Conservation (phyloP, 306 rosid genomes). For the Rosa rugosa region DNA sequence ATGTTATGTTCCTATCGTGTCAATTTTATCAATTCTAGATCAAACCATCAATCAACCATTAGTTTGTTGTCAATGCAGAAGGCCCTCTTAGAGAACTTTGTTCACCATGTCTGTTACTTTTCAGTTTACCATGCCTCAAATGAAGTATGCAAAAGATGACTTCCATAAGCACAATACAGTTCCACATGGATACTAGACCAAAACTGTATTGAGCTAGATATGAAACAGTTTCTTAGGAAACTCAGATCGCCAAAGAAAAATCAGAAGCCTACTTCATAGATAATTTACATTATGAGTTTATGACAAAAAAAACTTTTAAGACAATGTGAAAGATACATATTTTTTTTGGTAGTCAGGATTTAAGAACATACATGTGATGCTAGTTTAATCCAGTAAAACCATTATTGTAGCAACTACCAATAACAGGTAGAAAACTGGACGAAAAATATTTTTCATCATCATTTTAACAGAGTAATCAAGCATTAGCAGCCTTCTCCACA, state of each 20-base stretch:
- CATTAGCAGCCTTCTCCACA: slow-evolving; percentile 37
- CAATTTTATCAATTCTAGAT: too few relatives aligned
- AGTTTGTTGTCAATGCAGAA: too few relatives aligned
- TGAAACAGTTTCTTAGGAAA: neutral
- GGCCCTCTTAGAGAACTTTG: too few relatives aligned
- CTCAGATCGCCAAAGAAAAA: neutral
- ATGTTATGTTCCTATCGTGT: too few relatives aligned
- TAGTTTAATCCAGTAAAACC: slow-evolving; percentile 2
- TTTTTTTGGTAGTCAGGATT: neutral
- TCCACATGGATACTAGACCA: too few relatives aligned
- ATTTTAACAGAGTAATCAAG: slow-evolving; percentile 30
- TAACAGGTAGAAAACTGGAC: neutral
- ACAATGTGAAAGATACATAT: too few relatives aligned
- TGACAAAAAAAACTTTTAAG: too few relatives aligned
- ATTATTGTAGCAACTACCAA: slow-evolving; percentile 1
- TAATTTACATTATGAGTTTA: slow-evolving; percentile 6
- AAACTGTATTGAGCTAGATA: too few relatives aligned
- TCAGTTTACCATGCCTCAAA: neutral
- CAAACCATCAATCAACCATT: too few relatives aligned
- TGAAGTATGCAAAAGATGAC: neutral
- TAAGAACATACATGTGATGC: neutral
- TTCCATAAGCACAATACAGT: too few relatives aligned
- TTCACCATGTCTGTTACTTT: too few relatives aligned
- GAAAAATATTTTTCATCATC: slow-evolving; percentile 16
- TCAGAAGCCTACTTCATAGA: neutral